A percentile compares a stretch with the other conserved stretches of the same genome.
These are phyloP conservation scores for Fusarium xyrophilum DNA, from an alignment of 2,329 filamentous ascomycete genomes.

Conservation along the genomic window DNA sequence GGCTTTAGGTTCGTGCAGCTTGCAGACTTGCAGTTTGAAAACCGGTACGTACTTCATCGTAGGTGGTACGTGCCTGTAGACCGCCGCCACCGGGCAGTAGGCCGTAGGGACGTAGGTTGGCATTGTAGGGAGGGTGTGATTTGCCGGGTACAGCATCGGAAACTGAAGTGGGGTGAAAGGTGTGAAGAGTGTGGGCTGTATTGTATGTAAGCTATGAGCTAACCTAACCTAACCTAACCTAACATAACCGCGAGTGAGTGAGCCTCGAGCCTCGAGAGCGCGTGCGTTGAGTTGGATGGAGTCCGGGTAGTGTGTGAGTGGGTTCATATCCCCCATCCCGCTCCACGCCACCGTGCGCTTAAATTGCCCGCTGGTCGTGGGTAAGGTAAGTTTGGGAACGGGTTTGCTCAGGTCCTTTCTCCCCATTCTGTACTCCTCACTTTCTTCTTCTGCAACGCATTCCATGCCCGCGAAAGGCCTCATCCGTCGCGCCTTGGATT, in stretches of 20 bases:
- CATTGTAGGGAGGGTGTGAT: conserved; percentile 19
- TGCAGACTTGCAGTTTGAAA: not conserved
- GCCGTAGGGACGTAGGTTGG: not conserved
- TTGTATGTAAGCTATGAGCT: conserved; percentile 6
- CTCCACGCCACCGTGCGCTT: conserved; percentile 22
- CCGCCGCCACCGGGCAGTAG: conserved; percentile 16
- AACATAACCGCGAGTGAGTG: not conserved
- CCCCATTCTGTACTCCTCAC: conserved; percentile 50
- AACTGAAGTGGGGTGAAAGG: conserved; percentile 17
- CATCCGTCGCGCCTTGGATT: conserved; percentile 38
- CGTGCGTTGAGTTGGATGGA: conserved; percentile 17
- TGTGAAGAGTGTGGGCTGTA: not conserved
- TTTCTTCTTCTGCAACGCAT: conserved; percentile 48
- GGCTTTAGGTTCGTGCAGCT: not conserved
- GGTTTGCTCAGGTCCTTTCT: conserved; percentile 51
- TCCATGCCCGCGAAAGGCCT: conserved; percentile 44
- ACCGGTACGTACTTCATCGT: conserved; percentile 28
- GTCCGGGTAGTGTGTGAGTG: conserved; percentile 26
- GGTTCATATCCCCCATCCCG: conserved; percentile 35
- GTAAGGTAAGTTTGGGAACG: conserved; percentile 51
- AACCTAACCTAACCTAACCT: conserved; percentile 1
- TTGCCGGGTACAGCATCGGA: conserved; percentile 29
- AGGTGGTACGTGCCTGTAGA: conserved; percentile 20
- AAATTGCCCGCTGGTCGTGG: conserved; percentile 44
- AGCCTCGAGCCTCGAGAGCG: conserved; percentile 15